Evolutionary conservation across 306 rosid species (phyloP), one percentile per base, ranked within the genome.

Genomic region (Trichosanthes truncata): DNA sequence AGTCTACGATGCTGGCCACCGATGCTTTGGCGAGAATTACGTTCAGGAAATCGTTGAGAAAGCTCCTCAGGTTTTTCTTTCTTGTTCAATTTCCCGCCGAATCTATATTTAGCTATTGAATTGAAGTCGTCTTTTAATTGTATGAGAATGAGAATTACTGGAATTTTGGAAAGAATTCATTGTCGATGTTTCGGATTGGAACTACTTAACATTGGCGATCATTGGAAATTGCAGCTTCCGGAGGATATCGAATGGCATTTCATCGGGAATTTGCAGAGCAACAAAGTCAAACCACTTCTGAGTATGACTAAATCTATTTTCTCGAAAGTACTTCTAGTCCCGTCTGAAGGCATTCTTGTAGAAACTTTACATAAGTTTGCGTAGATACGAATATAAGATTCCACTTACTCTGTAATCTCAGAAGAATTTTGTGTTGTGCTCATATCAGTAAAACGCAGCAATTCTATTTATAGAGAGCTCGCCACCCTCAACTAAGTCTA

Each of bases 221-320:
- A 10, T 21, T 49, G 49, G 35, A 40, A 35, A 36, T n/a, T 86
- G 86, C 85, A 92, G 97, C 98, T 92, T 84, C 97, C 97, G 7
- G 93, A 87, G 26, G 97, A 92, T 84, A 87, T 92, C 25, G 87
- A 90, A 84, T 92, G 98, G 97, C 98, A 95, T 85, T 90, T 91
- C 79, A 91, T 91, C 74, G 97, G 97, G 8, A 88, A 95, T 87
- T 84, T 95, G 90, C 97, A 92, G 89, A 91, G 93, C 88, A 92
- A 91, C 74, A 92, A 92, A 84, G 98, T 90, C 21, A 95, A 91
- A 78, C 87, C 91, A 75, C 97, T 94, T 75, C 81, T 94, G 55
- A 83, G 97, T 92, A 89, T 57, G 95, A 60, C 52, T 49, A 25
- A 9, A 9, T 43, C 68, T 74, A n/a, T 77, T 9, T 77, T 36